Percentiles rank a stretch among this genome's conserved stretches.
phyloP scores from a whole-genome alignment of 257 asterid species.

The Marsdenia floribunda region DNA sequence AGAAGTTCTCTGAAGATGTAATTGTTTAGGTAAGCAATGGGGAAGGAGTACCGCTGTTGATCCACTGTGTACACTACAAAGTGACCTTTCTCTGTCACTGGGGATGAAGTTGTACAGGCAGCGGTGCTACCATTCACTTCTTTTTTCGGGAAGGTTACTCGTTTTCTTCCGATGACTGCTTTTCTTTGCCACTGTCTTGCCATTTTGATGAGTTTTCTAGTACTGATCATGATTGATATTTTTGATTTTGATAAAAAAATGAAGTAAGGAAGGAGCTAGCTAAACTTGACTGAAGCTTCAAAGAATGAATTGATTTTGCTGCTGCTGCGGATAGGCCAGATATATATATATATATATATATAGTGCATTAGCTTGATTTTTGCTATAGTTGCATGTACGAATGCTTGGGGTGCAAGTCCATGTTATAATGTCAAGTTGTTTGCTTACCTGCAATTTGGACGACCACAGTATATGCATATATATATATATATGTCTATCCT shows the following conservation, averaged over 20 bases:
- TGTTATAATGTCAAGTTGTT: neutral
- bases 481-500: no score
- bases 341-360: no score
- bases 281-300: no score
- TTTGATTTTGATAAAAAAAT: neutral
- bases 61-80: constrained; percentile 2
- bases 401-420: neutral
- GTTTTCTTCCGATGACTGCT: constrained; percentile 25
- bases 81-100: constrained; percentile 5
- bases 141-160: constrained; percentile 8
- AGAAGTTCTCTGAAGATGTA: constrained; percentile 11
- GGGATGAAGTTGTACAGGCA: neutral
- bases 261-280: neutral
- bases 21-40: neutral
- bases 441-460: neutral
- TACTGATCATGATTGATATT: constrained; percentile 12
- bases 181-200: constrained; percentile 28
- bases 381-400: no score
- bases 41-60: neutral
- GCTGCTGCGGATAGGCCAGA: neutral
- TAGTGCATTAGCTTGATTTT: no score
- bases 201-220: constrained; percentile 27
- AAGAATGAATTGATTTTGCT: neutral
- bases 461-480: neutral
- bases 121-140: neutral